Base-by-base conservation (phyloP, 441 rosid genomes). In the Populus hybrid region DNA sequence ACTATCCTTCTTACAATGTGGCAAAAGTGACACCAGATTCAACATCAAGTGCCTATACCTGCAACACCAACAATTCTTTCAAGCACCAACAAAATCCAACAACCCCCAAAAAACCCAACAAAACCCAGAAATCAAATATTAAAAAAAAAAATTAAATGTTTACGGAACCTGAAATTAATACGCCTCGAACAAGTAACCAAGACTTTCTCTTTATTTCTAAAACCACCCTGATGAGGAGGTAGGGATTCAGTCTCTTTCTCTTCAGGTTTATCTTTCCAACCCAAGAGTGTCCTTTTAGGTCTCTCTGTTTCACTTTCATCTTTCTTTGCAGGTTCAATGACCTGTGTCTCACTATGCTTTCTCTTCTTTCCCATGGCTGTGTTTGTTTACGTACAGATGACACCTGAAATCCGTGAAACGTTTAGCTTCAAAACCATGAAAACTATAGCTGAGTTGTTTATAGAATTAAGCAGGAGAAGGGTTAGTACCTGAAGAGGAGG, bases 21-120 rank as follows among this genome's bases (percentile, higher is more conserved):
- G 97, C 76, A 96, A 81, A 76, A 96, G 92, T 5, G 98, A 93
- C 64, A 96, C 97, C 73, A 96, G 75, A 81, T 94, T 94, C 86
- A 96, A 77, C 98, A 96, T 96, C 94, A 96, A 80, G 86, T 94
- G 98, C 78, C 99, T 91, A 78, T 90, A 96, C 94, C 99, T 96
- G 69, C 18, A 75, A 6, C 28, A 23, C 36, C 30, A 16, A 38
- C 61, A 36, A 36, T 21, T 71, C 30, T 18, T 40, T 32, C 2
- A 30, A 30, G 34, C 35, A 61, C 24, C 7, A 9, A 24, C 23
- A 16, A 50, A 3, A 30, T 30, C 32, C 32, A 30, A 30, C 32
- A 30, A 30, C 32, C 73, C 63, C 53, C 8, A 16, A 71, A 30
- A 12, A 68, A 68, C 24, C 71, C 8, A 69, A 20, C 2, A 46